Conservation (phyloP, 768 basidiomycete species). For the Cystoderma amianthinum region DNA sequence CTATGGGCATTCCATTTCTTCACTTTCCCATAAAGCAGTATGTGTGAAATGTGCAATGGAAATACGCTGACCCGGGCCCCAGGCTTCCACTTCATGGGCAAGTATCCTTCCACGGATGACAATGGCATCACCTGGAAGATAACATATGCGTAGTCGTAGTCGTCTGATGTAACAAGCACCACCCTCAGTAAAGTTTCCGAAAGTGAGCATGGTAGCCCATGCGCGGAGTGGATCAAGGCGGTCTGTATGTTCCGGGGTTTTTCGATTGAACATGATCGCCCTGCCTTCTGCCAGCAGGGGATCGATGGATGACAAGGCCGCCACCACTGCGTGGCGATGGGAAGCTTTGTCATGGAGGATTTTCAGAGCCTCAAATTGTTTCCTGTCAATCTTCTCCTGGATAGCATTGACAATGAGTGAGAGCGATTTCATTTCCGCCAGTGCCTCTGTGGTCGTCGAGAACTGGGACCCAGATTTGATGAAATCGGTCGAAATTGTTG, state of each 20-base stretch:
- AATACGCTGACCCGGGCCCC: conserved; percentile 10
- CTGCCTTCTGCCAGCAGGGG: conserved; percentile 10
- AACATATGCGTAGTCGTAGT: conserved; percentile 6
- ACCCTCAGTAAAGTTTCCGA: conserved; percentile 5
- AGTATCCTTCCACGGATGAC: conserved; percentile 9
- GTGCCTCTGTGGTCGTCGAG: background rate
- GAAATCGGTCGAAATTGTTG: background rate
- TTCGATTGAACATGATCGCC: conserved; percentile 10
- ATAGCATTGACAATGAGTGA: conserved; percentile 3
- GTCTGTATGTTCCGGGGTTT: conserved; percentile 9
- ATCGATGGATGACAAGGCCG: conserved; percentile 5
- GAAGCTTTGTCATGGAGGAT: conserved; percentile 3
- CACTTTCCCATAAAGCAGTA: conserved; percentile 7
- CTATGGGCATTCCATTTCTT: background rate
- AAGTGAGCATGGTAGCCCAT: conserved; percentile 7
- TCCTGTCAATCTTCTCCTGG: conserved; percentile 5
- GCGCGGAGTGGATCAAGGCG: conserved; percentile 6
- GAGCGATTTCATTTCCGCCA: background rate
- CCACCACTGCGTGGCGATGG: conserved; percentile 4
- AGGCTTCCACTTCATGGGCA: conserved; percentile 11
- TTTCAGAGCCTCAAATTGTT: conserved; percentile 3
- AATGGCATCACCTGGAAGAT: conserved; percentile 9
- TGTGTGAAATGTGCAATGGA: conserved; percentile 13
- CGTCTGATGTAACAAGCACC: conserved; percentile 6
- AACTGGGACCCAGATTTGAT: background rate